phyloP scores from a whole-genome alignment of 352 stramenopile species.

The Phytophthora macrochlamydospora region DNA sequence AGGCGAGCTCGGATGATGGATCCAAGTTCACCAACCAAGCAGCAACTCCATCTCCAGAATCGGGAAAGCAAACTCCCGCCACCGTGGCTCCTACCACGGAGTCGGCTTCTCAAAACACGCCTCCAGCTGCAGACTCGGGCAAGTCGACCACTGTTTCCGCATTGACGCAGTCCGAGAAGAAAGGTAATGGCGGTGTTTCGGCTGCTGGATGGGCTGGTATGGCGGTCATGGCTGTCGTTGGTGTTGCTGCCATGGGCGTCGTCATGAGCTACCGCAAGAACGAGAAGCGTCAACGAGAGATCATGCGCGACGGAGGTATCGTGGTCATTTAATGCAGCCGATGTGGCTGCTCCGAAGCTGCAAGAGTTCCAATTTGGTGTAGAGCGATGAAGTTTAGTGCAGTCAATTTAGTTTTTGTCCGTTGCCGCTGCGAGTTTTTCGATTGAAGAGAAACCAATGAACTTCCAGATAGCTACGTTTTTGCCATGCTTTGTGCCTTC shows the following conservation, averaged over 20 bases:
- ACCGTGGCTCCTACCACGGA: slow-evolving; percentile 3
- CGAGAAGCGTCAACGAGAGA: slow-evolving; percentile 74
- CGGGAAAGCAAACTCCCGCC: slow-evolving; percentile 14
- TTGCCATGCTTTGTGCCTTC: not conserved
- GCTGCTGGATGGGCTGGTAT: slow-evolving; percentile 60
- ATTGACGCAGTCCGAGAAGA: slow-evolving; percentile 56
- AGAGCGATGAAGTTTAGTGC: not conserved
- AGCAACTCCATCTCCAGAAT: slow-evolving; percentile 18
- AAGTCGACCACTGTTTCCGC: slow-evolving; percentile 26
- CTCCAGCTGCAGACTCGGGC: slow-evolving; percentile 12
- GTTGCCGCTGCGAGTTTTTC: not conserved
- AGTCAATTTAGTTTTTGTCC: slow-evolving; percentile 1
- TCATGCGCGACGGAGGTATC: slow-evolving; percentile 53
- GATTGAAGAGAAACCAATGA: not conserved
- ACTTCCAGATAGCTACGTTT: not conserved
- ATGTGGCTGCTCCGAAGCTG: not conserved
- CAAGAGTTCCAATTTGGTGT: too few relatives aligned
- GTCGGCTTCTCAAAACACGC: slow-evolving; percentile 12
- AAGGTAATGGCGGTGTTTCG: slow-evolving; percentile 36
- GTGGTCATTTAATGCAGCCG: slow-evolving; percentile 10
- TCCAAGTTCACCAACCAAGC: slow-evolving; percentile 41
- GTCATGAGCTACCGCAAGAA: slow-evolving; percentile 83
- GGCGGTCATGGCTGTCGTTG: slow-evolving; percentile 60
- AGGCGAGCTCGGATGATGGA: slow-evolving; percentile 38
- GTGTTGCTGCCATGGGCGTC: slow-evolving; percentile 52